These are phyloP conservation scores for Leccinum subtestaceum DNA, from an alignment of 768 basidiomycete genomes.

Conservation along the genomic window DNA sequence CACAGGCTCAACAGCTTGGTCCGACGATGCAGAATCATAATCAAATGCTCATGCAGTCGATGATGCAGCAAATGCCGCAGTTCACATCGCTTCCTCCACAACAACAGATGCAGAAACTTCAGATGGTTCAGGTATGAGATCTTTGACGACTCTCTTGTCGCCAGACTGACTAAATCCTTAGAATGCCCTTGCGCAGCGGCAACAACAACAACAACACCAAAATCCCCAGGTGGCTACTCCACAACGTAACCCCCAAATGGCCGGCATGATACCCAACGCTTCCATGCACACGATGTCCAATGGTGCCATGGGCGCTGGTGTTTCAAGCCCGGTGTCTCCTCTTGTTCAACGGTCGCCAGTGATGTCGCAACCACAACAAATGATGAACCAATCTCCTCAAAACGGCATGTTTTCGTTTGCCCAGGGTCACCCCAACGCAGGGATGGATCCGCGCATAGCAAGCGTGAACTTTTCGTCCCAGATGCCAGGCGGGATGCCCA, in stretches of 20 bases:
- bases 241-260: conserved; percentile 30
- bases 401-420: conserved; percentile 32
- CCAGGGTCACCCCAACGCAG: conserved; percentile 23
- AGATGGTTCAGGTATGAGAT: conserved; percentile 46
- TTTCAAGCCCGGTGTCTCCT: conserved; percentile 30
- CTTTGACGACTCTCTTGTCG: neutral
- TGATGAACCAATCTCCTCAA: conserved; percentile 28
- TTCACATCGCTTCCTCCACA: conserved; percentile 51
- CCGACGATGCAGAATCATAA: conserved; percentile 50
- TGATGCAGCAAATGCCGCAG: conserved; percentile 48
- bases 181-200: conserved; percentile 23
- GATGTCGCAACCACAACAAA: conserved; percentile 27
- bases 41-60: conserved; percentile 59
- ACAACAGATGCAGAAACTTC: conserved; percentile 60
- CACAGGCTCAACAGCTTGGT: conserved; percentile 42
- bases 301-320: conserved; percentile 20
- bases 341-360: conserved; percentile 29
- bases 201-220: conserved; percentile 33
- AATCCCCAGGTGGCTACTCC: conserved; percentile 20
- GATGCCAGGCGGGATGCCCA: conserved; percentile 28
- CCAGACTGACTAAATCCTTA: conserved; percentile 12
- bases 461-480: conserved; percentile 28
- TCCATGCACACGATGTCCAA: conserved; percentile 28
- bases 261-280: conserved; percentile 29
- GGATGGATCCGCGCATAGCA: conserved; percentile 33